Evolutionary conservation across 108 stramenopile species (phyloP).

Genomic region (Skeletonema tropicum): DNA sequence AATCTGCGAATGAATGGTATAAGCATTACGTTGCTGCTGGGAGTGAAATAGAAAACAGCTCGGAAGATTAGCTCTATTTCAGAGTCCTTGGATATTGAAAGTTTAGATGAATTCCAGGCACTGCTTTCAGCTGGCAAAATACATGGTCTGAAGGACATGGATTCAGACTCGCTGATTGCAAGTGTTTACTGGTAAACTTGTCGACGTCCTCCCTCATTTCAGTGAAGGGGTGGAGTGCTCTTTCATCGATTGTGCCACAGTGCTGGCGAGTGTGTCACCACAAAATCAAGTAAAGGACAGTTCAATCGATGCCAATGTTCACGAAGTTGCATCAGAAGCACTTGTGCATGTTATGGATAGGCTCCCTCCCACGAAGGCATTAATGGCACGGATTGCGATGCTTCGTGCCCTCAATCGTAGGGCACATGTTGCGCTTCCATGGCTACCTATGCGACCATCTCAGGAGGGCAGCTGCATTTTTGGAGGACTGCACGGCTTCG

Average conservation of each 20-base stretch:
- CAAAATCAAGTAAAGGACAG: constrained; percentile 5
- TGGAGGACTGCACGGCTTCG: constrained; percentile 80
- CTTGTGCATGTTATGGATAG: constrained; percentile 20
- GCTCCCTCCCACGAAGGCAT: constrained; percentile 53
- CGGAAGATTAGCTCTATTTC: background rate
- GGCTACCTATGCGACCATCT: constrained; percentile 72
- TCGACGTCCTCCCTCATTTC: constrained; percentile 52
- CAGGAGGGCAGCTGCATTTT: constrained; percentile 86
- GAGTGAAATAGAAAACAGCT: constrained; percentile 5
- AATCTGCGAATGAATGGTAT: constrained; percentile 74
- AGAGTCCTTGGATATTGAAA: constrained; percentile 30
- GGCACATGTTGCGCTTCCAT: constrained; percentile 69
- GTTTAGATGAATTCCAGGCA: constrained; percentile 53
- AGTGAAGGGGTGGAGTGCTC: constrained; percentile 60
- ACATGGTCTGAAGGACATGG: constrained; percentile 44
- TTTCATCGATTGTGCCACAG: constrained; percentile 62
- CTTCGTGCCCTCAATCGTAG: constrained; percentile 85
- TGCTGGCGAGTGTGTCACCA: constrained; percentile 42
- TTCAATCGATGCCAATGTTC: constrained; percentile 51
- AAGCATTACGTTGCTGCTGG: constrained; percentile 25
- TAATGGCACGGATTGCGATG: constrained; percentile 79
- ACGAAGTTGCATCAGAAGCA: constrained; percentile 53
- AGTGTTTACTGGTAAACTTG: constrained; percentile 48
- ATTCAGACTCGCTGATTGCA: constrained; percentile 67
- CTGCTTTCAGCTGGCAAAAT: constrained; percentile 48